A percentile compares a stretch with the other conserved stretches of the same genome.
Evolutionary conservation across 257 asterid species (phyloP).

Genomic region (Fraxinus pennsylvanica): DNA sequence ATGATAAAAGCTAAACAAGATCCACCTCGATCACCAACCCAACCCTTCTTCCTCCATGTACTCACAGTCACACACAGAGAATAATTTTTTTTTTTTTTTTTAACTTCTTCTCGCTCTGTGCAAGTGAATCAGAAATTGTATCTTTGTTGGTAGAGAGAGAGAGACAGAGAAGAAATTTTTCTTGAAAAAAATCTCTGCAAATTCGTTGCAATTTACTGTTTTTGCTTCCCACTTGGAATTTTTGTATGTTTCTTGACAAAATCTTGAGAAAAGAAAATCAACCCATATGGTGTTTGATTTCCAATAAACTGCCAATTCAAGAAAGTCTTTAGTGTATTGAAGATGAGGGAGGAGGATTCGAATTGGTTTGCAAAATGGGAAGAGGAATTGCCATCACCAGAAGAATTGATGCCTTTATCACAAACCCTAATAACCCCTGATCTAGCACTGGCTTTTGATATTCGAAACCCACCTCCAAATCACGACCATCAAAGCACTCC

Average conservation of each 20-base stretch:
- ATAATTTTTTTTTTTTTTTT: neutral
- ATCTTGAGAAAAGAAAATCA: neutral
- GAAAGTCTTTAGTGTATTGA: neutral
- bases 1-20: conserved; percentile 73
- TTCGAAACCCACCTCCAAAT: conserved; percentile 37
- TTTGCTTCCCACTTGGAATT: too few relatives aligned
- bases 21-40: conserved; percentile 76
- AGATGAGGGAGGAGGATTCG: conserved; percentile 77
- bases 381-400: conserved; percentile 75
- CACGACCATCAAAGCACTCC: conserved; percentile 29
- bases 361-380: conserved; percentile 89
- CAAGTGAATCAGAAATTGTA: neutral
- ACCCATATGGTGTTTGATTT: neutral
- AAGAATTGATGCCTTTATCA: conserved; percentile 72
- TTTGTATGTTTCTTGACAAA: neutral
- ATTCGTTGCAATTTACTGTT: neutral
- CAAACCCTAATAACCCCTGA: conserved; percentile 80
- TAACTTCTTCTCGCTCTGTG: conserved; percentile 21
- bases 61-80: neutral
- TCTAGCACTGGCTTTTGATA: conserved; percentile 72
- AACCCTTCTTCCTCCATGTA: conserved; percentile 5
- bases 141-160: conserved; percentile 29
- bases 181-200: neutral
- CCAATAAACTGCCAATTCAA: neutral
- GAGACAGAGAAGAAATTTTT: neutral